phyloP scores from a whole-genome alignment of 1,284 basidiomycete species.

The Lentinula novae-zelandiae region DNA sequence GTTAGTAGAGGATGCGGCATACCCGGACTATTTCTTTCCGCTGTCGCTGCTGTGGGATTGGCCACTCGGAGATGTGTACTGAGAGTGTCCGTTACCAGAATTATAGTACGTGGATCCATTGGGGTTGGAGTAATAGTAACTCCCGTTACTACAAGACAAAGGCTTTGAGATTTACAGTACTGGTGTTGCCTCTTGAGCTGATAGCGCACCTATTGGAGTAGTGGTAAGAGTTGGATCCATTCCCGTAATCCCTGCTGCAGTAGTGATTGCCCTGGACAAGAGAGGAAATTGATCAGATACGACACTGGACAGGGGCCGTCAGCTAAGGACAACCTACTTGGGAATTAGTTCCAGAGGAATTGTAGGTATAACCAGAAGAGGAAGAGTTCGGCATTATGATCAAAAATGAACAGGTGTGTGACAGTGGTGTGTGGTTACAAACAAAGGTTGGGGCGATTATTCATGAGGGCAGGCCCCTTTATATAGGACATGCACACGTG shows the following conservation, averaged over 20 bases:
- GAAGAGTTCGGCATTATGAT: constrained; percentile 2
- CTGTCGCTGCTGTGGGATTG: constrained; percentile 14
- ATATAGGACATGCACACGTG: not conserved
- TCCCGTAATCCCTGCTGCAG: constrained; percentile 43
- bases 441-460: not conserved
- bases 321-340: constrained; percentile 29
- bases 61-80: constrained; percentile 51
- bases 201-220: constrained; percentile 49
- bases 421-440: not conserved
- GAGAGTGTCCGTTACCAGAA: constrained; percentile 40
- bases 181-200: not conserved
- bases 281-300: not conserved
- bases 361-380: constrained; percentile 32
- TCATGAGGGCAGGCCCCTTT: not conserved
- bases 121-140: constrained; percentile 60
- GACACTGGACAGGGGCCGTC: not conserved
- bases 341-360: constrained; percentile 45
- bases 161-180: not conserved
- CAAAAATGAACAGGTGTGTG: not conserved
- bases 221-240: constrained; percentile 43
- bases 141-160: constrained; percentile 37
- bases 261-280: constrained; percentile 50
- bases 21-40: constrained; percentile 10
- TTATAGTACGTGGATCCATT: constrained; percentile 61
- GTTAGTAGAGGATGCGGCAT: not conserved